Evolutionary conservation across 208 protist genomes (phyloP), one percentile per base, ranked within the genome.

Genomic region (Endotrypanum monterogeii): DNA sequence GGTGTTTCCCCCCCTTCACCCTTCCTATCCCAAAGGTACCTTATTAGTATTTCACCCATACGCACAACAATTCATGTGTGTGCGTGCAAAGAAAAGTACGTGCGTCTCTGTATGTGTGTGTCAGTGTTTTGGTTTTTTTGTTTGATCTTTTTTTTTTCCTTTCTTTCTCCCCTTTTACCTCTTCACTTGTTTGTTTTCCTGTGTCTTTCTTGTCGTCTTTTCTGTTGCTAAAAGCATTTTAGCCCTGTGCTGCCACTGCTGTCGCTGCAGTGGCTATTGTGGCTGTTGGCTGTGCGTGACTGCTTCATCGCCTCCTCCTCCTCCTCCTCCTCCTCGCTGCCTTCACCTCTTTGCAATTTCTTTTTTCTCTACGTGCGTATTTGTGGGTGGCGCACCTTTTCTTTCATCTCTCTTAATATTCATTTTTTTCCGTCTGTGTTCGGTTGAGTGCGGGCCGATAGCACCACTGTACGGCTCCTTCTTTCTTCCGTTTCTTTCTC

Each of bases 361-460:
- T 48, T 25, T 76, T 14, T 23, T 1, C 28, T 18, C 48, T 23
- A 14, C 7, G 56, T 41, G 56, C 8, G 56, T 61, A 32, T 61
- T 3, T 41, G 56, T 32, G 25, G 25, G 57, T 60, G 56, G 35
- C 18, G 58, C 58, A 16, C 58, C n/a, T 63, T 16, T 46, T 30
- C n/a, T n/a, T 61, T 46, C 39, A 48, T 72, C n/a, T 63, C 12
- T 46, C 11, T 5, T 61, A 39, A 51, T 55, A 48, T 72, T 44
- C 62, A 57, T 79, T 41, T 79, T 55, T 73, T 72, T 54, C 70
- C 25, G 63, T 48, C 20, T 6, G 25, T 66, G 25, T 44, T 41
- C 9, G n/a, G 54, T 12, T 58, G n/a, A n/a, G 32, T 61, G 35
- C 20, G 20, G 62, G 39, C 44, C 32, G 44, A 68, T 32, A 25